Base-by-base conservation (phyloP, 2,329 filamentous ascomycete species). In the Talaromyces amestolkiae region DNA sequence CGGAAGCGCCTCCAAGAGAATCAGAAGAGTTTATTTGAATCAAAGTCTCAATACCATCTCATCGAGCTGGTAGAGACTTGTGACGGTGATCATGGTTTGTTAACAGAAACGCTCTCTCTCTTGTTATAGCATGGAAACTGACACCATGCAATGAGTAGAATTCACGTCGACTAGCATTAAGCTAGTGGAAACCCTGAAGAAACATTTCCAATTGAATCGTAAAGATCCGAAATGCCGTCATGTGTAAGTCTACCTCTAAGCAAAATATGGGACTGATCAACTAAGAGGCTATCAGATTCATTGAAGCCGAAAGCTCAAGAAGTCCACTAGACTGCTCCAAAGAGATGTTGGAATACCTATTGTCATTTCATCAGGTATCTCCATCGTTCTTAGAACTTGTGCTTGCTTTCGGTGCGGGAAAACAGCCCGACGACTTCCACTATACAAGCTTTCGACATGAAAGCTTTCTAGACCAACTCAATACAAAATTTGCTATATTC, bases 391-490 rank as follows among this genome's bases (percentile, higher is more conserved):
- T 62, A 39, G 59, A 62, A n/a, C 59, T 62, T 53, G 47, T 62
- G 27, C 43, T 62, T 24, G 41, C 45, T 47, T 62, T 62, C 27
- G 59, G 59, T n/a, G 35, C 22, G 47, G 43, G 35, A n/a, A 49
- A 24, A 35, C 59, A 49, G 27, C 59, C 59, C 9, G 33, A 39
- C 6, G 59, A 62, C 45, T 62, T 62, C 43, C 59, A 62, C 47
- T 62, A 62, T 37, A 62, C 59, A 37, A 53, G 43, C 27, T 62
- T 62, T 37, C 39, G 59, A 49, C 45, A 62, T 37, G 59, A 62
- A 39, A 53, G 22, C 33, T 62, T 53, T 35, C 45, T 62, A 17
- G 45, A 62, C 13, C 37, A 45, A 45, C 3, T 24, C 22, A 47
- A 37, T 62, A 17, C 27, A 24, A 51, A 6, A 31, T 62, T 33